Percentiles rank a stretch among this genome's conserved stretches.
These are phyloP conservation scores for Malbranchea zuffiana DNA, from an alignment of 2,329 filamentous ascomycete species.

Conservation along the genomic window DNA sequence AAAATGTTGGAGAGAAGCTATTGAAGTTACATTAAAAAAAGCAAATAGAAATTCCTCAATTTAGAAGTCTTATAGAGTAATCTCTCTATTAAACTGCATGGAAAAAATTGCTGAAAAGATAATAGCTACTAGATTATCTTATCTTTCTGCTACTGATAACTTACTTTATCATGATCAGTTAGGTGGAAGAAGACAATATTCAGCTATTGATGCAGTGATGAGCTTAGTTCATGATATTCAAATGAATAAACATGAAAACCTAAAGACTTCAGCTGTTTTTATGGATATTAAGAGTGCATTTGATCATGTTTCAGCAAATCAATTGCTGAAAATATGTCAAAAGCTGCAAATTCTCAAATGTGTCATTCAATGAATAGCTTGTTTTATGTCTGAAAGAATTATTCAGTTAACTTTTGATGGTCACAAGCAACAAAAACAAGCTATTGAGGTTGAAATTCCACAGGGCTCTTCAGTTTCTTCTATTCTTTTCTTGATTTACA, in stretches of 20 bases:
- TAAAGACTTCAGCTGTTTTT: conserved; percentile 1
- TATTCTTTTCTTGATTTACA: too few species aligned
- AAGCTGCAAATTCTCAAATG: too few species aligned
- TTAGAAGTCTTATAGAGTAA: conserved; percentile 4
- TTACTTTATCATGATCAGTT: conserved; percentile 8
- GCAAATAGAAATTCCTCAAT: conserved; percentile 1
- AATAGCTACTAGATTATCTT: too few species aligned
- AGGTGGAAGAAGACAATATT: conserved; percentile 1
- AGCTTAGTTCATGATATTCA: too few species aligned
- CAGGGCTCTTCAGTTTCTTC: neutral
- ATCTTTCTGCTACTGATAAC: conserved; percentile 1
- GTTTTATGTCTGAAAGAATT: too few species aligned
- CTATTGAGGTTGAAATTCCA: neutral
- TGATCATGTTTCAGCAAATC: too few species aligned
- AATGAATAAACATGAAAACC: conserved; percentile 1
- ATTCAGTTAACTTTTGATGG: too few species aligned
- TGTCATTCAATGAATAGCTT: too few species aligned
- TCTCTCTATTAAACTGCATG: conserved; percentile 6
- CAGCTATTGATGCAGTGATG: too few species aligned
- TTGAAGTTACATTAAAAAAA: too few species aligned
- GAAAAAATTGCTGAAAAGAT: conserved; percentile 2
- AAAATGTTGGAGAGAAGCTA: too few species aligned
- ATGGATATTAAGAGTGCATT: conserved; percentile 1
- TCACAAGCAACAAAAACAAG: neutral
- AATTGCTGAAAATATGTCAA: too few species aligned